phyloP scores from a whole-genome alignment of 352 stramenopile species.

The Lagenidium giganteum region DNA sequence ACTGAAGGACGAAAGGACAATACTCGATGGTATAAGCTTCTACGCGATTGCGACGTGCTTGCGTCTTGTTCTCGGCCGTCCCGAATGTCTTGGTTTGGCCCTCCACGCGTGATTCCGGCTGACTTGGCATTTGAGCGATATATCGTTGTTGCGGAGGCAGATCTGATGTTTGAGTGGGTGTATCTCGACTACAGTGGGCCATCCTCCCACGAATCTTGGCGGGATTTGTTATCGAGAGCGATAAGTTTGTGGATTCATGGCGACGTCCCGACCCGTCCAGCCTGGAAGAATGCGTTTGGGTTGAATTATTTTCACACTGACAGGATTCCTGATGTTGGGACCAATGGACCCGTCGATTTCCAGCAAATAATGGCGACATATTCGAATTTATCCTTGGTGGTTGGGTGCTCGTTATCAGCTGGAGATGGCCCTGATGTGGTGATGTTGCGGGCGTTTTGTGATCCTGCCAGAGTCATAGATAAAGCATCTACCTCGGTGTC shows the following conservation, averaged over 20 bases:
- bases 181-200: constrained; percentile 10
- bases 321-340: too few relatives aligned
- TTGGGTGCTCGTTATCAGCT: constrained; percentile 1
- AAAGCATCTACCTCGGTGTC: too few relatives aligned
- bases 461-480: too few relatives aligned
- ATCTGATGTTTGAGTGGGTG: constrained; percentile 17
- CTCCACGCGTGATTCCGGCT: background rate
- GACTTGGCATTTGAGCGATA: constrained; percentile 10
- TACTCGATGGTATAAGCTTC: constrained; percentile 10
- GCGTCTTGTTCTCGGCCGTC: background rate
- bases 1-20: too few relatives aligned
- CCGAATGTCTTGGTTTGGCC: constrained; percentile 17
- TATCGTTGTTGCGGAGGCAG: constrained; percentile 16
- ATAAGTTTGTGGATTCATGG: too few relatives aligned
- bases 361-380: background rate
- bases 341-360: background rate
- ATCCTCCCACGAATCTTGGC: background rate
- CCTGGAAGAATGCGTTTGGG: constrained; percentile 14
- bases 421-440: background rate
- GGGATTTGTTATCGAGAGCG: too few relatives aligned
- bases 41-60: constrained; percentile 8
- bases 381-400: constrained; percentile 2
- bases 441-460: constrained; percentile 11
- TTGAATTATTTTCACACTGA: constrained; percentile 14
- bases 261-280: too few relatives aligned